Evolutionary conservation across 108 stramenopile species (phyloP), one percentile per base, ranked within the genome.

Genomic region (Skeletonema marinoi): DNA sequence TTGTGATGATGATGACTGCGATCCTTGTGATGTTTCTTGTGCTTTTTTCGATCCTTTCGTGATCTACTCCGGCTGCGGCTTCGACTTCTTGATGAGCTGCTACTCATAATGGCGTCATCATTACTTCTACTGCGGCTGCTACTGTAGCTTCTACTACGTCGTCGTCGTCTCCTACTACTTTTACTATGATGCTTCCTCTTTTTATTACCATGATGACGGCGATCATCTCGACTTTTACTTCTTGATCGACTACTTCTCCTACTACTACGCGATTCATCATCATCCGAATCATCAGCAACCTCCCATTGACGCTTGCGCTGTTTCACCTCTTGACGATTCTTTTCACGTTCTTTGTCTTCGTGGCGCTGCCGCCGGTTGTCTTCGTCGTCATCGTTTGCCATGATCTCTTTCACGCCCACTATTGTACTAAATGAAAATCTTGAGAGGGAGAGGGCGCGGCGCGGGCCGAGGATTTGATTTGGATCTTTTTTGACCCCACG

Each of bases 261-360:
- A 32, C 73, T 71, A 33, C 62, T 25, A 48, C 33, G 29, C 19
- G 77, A 78, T 10, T 19, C 33, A 11, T 65, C 33, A 21, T 73
- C 71, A 32, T 71, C 32, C 1, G 81, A 73, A 60, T 74, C 77
- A 1, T 41, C 1, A 41, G 61, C 73, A 9, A 73, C 77, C 59
- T 71, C 74, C 79, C 75, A 76, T 58, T 85, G 79, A 13, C 75
- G 69, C 33, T 80, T 81, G 56, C 75, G 59, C 41, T 70, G 60
- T 48, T 70, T 65, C 46, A 78, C 71, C 12, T 35, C 66, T 61
- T 69, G 75, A 19, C 71, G 75, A 60, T 75, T 75, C 4, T 33
- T 66, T 14, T 81, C 68, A 11, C 71, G 56, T 38, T 87, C 80
- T 19, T 78, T 66, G 60, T 83, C 60, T n/a, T 83, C 78, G 42